Percentiles rank a stretch among this genome's conserved stretches.
phyloP scores from a whole-genome alignment of 257 asterid genomes.

The Primulina tabacum region DNA sequence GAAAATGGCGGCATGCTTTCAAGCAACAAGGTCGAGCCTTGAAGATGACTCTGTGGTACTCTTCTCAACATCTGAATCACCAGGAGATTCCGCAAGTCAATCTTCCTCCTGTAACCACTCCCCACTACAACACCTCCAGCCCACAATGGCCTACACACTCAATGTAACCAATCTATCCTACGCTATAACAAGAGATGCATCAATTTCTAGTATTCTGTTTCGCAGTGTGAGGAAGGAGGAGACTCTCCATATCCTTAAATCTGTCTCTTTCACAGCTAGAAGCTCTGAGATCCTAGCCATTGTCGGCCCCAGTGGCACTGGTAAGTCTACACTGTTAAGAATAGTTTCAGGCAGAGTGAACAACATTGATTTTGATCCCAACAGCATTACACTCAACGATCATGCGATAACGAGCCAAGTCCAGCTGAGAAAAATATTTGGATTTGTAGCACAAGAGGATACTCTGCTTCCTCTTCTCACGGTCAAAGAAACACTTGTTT shows the following conservation, averaged over 20 bases:
- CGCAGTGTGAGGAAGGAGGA: slow-evolving; percentile 29
- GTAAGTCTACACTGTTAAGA: slow-evolving; percentile 68
- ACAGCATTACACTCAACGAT: slow-evolving; percentile 47
- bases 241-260: slow-evolving; percentile 52
- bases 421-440: slow-evolving; percentile 66
- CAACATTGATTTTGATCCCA: slow-evolving; percentile 47
- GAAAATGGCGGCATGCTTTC: slow-evolving; percentile 55
- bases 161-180: slow-evolving; percentile 55
- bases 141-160: slow-evolving; percentile 42
- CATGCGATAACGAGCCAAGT: slow-evolving; percentile 39
- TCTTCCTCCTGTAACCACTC: slow-evolving; percentile 67
- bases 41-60: slow-evolving; percentile 65
- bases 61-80: slow-evolving; percentile 64
- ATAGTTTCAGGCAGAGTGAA: slow-evolving; percentile 60
- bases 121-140: slow-evolving; percentile 37
- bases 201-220: slow-evolving; percentile 23
- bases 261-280: slow-evolving; percentile 65
- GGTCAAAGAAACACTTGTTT: slow-evolving; percentile 67
- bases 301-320: slow-evolving; percentile 90
- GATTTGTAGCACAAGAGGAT: slow-evolving; percentile 83
- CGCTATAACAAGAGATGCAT: slow-evolving; percentile 36
- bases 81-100: slow-evolving; percentile 49
- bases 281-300: slow-evolving; percentile 65
- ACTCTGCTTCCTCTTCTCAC: slow-evolving; percentile 72
- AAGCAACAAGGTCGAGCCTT: slow-evolving; percentile 35